Conservation (phyloP, 805 yeast genomes). For the Ogataea degrootiae region DNA sequence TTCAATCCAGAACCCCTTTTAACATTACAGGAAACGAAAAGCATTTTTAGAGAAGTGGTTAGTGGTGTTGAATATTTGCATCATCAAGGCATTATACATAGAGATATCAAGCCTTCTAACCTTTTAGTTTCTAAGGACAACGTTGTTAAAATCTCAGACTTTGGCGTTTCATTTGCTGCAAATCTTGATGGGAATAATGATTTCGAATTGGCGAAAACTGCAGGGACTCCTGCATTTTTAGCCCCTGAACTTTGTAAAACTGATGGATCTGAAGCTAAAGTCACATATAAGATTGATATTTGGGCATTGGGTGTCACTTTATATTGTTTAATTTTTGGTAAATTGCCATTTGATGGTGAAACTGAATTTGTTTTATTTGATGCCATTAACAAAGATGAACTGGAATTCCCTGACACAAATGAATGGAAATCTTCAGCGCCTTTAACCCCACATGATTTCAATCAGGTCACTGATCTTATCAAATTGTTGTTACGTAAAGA, state of each 20-base stretch:
- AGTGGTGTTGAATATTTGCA: slow-evolving; percentile 89
- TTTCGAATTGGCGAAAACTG: slow-evolving; percentile 87
- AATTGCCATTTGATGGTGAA: slow-evolving; percentile 83
- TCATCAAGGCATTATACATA: slow-evolving; percentile 83
- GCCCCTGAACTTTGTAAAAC: slow-evolving; percentile 89
- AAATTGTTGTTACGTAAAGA: slow-evolving; percentile 60
- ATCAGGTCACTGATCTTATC: slow-evolving; percentile 56
- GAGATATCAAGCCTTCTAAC: slow-evolving; percentile 96
- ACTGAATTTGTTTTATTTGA: slow-evolving; percentile 83
- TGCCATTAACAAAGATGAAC: slow-evolving; percentile 61
- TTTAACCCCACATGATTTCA: slow-evolving; percentile 21
- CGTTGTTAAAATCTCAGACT: slow-evolving; percentile 88
- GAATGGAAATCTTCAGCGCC: slow-evolving; percentile 24
- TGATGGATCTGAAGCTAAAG: slow-evolving; percentile 44
- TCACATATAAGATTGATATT: slow-evolving; percentile 84
- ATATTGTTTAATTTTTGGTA: slow-evolving; percentile 82
- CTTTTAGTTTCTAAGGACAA: slow-evolving; percentile 65
- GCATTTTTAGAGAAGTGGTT: slow-evolving; percentile 76
- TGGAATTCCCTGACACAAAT: slow-evolving; percentile 49
- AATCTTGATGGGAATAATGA: slow-evolving; percentile 50
- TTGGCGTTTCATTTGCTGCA: slow-evolving; percentile 84
- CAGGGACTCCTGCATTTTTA: slow-evolving; percentile 95
- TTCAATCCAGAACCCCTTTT: slow-evolving; percentile 52
- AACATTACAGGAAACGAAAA: slow-evolving; percentile 60
- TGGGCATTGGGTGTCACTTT: slow-evolving; percentile 96